Evolutionary conservation across 2,329 filamentous ascomycete genomes (phyloP), one percentile per base, ranked within the genome.

Genomic region (Aspergillus ochraceus): DNA sequence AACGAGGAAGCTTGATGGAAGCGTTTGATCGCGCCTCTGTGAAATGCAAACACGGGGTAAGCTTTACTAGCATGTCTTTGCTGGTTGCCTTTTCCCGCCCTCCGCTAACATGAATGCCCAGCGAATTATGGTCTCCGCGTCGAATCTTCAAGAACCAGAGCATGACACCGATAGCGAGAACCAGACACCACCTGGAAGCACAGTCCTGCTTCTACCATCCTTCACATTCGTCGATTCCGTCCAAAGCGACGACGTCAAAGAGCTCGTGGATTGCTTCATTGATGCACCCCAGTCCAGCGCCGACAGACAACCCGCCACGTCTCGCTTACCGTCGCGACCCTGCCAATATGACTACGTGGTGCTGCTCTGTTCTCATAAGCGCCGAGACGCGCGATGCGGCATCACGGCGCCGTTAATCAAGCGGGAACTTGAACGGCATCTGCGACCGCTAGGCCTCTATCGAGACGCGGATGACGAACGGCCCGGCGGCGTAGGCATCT

Each of bases 321-420:
- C 60, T 46, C 55, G 63, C 45, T 64, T 76, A 39, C 68, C 76
- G 17, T 77, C 85, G 10, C 84, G 86, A 6, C 83, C 88, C 2
- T 93, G 88, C 66, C 90, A 90, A 6, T 92, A 97, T 80, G 83
- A 85, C 67, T 92, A 89, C 65, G 82, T 97, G 30, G 90, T 97
- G 68, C 85, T 97, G 51, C 86, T 97, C 67, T 97, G 93, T 80
- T 95, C 90, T 30, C 93, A 97, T 71, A 87, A 85, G 69, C 95
- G 91, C 36, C 89, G 93, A 66, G 93, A 97, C 73, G 92, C 91
- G 0, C 90, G 94, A 65, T 97, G 94, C 74, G 93, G 92, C 0
- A 92, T 97, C 77, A 92, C 89, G 51, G 92, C 92, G 0, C 92
- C 92, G 1, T 80, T 97, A 9, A 81, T 97, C 52, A 86, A 88